Evolutionary conservation across 2,329 filamentous ascomycete genomes (phyloP).

Genomic region (Gremmenia infestans): DNA sequence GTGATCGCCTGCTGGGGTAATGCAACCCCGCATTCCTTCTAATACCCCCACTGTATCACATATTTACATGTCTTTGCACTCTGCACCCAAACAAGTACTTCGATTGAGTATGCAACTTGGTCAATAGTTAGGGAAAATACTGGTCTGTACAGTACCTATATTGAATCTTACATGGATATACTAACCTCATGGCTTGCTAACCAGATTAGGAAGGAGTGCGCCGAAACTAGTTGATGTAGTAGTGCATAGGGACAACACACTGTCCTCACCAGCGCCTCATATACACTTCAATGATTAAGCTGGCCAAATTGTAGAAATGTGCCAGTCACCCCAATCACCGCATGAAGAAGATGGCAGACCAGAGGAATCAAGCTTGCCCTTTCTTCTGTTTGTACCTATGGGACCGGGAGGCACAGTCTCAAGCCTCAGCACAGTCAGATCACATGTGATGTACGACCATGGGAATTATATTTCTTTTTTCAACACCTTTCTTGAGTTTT

Average conservation of each 20-base stretch:
- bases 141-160: background rate
- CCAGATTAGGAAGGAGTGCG: background rate
- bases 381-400: slow-evolving; percentile 8
- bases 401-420: slow-evolving; percentile 3
- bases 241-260: background rate
- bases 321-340: background rate
- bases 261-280: background rate
- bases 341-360: background rate
- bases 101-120: too few species aligned
- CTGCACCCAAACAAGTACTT: too few species aligned
- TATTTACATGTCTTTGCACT: too few species aligned
- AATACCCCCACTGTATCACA: too few species aligned
- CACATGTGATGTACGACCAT: slow-evolving; percentile 3
- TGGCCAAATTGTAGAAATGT: background rate
- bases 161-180: background rate
- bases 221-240: background rate
- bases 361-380: background rate
- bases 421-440: slow-evolving; percentile 3
- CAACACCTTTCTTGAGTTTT: too few species aligned
- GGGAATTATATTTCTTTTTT: too few species aligned
- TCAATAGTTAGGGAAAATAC: too few species aligned
- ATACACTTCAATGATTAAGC: background rate
- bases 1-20: too few species aligned
- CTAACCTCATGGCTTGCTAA: background rate
- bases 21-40: too few species aligned